phyloP scores from a whole-genome alignment of 2,329 filamentous ascomycete species.

The Ascochyta fabae region DNA sequence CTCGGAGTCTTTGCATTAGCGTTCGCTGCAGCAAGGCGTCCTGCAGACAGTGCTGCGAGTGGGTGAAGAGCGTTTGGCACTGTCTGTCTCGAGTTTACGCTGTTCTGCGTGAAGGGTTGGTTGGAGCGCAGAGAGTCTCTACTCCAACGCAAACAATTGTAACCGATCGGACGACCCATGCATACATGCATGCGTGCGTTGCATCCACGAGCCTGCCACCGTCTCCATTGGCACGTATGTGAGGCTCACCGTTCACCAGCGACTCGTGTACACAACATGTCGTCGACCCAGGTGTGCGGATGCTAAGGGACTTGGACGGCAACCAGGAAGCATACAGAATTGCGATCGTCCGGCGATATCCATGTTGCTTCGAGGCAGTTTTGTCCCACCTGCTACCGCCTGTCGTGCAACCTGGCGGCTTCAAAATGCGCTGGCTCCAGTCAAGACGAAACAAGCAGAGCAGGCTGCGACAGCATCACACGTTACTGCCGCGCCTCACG shows the following conservation, averaged over 20 bases:
- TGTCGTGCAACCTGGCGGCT: slow-evolving; percentile 31
- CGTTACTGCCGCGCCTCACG: slow-evolving; percentile 24
- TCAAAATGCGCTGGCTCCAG: slow-evolving; percentile 42
- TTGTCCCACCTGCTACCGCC: slow-evolving; percentile 18
- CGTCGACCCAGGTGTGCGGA: slow-evolving; percentile 21
- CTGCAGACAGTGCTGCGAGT: slow-evolving; percentile 20
- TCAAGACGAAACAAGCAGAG: slow-evolving; percentile 28
- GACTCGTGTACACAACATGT: slow-evolving; percentile 6
- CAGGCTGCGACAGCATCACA: slow-evolving; percentile 23
- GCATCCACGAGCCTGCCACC: slow-evolving; percentile 7
- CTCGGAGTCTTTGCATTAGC: slow-evolving; percentile 14
- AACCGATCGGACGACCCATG: not conserved
- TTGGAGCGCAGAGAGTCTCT: slow-evolving; percentile 4
- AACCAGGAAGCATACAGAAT: slow-evolving; percentile 13
- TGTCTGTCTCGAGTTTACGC: slow-evolving; percentile 2
- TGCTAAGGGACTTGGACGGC: slow-evolving; percentile 11
- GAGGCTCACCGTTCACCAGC: slow-evolving; percentile 5
- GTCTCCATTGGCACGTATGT: not conserved
- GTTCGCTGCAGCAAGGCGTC: slow-evolving; percentile 25
- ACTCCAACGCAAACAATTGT: not conserved
- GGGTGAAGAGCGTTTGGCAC: slow-evolving; percentile 2
- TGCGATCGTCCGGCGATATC: slow-evolving; percentile 14
- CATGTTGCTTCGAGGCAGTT: slow-evolving; percentile 13
- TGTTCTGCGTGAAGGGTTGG: not conserved
- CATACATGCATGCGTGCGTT: slow-evolving; percentile 7